Conservation (phyloP, 208 protist species). For the Angomonas ambiguus region DNA sequence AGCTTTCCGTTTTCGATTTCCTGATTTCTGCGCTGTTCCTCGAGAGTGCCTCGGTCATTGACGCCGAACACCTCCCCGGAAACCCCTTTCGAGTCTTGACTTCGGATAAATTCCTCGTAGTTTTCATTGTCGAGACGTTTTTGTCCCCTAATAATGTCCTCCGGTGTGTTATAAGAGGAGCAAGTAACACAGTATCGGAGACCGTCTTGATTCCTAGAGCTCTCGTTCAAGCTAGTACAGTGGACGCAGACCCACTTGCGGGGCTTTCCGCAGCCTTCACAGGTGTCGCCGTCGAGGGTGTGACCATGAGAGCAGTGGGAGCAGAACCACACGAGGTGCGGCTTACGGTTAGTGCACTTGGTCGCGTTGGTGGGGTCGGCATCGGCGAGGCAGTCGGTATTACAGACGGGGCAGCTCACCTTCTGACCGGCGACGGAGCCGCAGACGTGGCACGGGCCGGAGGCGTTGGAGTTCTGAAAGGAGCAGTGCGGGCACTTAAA, state of each 20-base stretch:
- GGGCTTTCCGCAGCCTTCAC: constrained; percentile 27
- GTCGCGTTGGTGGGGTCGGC: background rate
- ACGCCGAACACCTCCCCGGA: constrained; percentile 54
- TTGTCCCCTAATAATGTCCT: constrained; percentile 53
- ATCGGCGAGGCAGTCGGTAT: constrained; percentile 5
- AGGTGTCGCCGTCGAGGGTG: constrained; percentile 59
- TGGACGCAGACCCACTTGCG: constrained; percentile 61
- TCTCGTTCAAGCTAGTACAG: constrained; percentile 57
- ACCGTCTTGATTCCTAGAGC: constrained; percentile 30
- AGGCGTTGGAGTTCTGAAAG: constrained; percentile 28
- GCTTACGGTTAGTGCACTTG: constrained; percentile 31
- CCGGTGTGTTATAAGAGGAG: constrained; percentile 56
- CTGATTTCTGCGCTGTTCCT: constrained; percentile 46
- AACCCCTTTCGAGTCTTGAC: constrained; percentile 17
- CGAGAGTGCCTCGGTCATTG: constrained; percentile 61
- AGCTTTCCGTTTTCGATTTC: constrained; percentile 43
- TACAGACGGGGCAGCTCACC: constrained; percentile 37
- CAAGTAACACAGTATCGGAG: constrained; percentile 65
- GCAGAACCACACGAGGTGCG: constrained; percentile 70
- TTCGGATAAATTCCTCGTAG: constrained; percentile 24
- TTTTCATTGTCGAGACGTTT: constrained; percentile 36
- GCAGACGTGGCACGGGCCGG: constrained; percentile 34
- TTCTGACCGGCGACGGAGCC: constrained; percentile 24
- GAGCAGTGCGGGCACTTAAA: constrained; percentile 61
- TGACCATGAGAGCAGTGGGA: constrained; percentile 40